Evolutionary conservation across 768 basidiomycete genomes (phyloP), one percentile per base, ranked within the genome.

Genomic region (Lactifluus piperatus): DNA sequence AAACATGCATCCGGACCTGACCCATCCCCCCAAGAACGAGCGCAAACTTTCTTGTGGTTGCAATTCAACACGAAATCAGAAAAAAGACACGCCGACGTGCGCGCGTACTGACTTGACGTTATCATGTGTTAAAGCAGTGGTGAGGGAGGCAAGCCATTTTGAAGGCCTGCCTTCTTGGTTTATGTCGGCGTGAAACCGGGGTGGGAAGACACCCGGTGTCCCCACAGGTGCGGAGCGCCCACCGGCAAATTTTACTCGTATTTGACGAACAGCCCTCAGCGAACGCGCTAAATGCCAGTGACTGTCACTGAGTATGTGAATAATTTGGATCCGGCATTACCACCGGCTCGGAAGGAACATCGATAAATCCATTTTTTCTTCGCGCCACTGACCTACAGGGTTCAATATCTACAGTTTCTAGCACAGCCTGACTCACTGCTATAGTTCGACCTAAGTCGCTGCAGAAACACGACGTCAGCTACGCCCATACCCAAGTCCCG

Each of bases 1-100:
- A 78, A 39, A 89, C 71, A 34, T 77, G 72, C 41, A 77, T 77
- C 32, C 89, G 88, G 3, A 76, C 76, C 50, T 81, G 82, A 49
- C 89, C 89, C 0, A 88, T 90, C 4, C 82, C 84, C 18, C 90
- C 89, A 46, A 91, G 63, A 22, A 92, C 71, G 56, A 91, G 78
- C 26, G 87, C 86, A 24, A 80, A 71, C 64, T 68, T 54, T 14
- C 58, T 62, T 61, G 52, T 27, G 41, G n/a, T 7, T 48, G 16
- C 6, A 14, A 27, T 5, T 16, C n/a, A 43, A 20, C 41, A 20
- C 7, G 41, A 20, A 20, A 8, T 18, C n/a, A 20, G 41, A 20
- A 10, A 8, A 13, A 4, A 4, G 22, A 44, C 43, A 44, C 20
- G 11, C 5, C 4, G 10, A 49, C 27, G n/a, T 32, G 48, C 4